A percentile compares a stretch with the other conserved stretches of the same genome.
phyloP scores from a whole-genome alignment of 2,329 filamentous ascomycete genomes.

The Venturia aucupariae region DNA sequence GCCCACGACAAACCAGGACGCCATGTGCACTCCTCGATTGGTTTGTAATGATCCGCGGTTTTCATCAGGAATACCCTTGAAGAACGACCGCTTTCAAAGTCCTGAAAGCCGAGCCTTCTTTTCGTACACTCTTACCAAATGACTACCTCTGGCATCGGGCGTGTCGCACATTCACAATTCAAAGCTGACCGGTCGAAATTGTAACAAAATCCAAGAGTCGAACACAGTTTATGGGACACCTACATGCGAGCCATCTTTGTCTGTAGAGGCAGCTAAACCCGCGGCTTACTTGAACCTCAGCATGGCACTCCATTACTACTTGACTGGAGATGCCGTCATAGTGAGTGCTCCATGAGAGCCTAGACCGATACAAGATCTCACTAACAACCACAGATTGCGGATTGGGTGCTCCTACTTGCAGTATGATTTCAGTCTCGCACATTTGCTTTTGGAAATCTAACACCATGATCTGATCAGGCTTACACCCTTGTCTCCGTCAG shows the following conservation, averaged over 20 bases:
- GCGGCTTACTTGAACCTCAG: not conserved
- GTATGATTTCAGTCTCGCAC: constrained; percentile 4
- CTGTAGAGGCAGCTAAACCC: not conserved
- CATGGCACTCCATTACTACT: not conserved
- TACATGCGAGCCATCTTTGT: not conserved
- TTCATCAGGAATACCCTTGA: not conserved
- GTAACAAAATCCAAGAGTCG: not conserved
- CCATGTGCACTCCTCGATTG: not conserved
- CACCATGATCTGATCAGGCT: constrained; percentile 5
- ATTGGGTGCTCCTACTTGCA: not conserved
- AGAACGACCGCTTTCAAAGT: not conserved
- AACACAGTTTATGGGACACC: not conserved
- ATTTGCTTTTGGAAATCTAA: not conserved
- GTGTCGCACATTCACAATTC: not conserved
- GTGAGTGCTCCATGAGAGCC: not conserved
- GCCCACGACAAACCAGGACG: not conserved
- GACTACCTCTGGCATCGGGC: not conserved
- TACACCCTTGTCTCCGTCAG: constrained; percentile 11
- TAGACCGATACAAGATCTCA: not conserved
- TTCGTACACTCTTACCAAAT: not conserved
- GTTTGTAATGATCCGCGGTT: not conserved
- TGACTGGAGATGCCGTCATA: constrained; percentile 8
- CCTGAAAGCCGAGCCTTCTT: not conserved
- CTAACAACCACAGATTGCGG: constrained; percentile 7
- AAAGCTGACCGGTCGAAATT: not conserved